These are phyloP conservation scores for Aegilops sharonensis DNA, from an alignment of 176 grass and related monocot genomes.

Conservation along the genomic window DNA sequence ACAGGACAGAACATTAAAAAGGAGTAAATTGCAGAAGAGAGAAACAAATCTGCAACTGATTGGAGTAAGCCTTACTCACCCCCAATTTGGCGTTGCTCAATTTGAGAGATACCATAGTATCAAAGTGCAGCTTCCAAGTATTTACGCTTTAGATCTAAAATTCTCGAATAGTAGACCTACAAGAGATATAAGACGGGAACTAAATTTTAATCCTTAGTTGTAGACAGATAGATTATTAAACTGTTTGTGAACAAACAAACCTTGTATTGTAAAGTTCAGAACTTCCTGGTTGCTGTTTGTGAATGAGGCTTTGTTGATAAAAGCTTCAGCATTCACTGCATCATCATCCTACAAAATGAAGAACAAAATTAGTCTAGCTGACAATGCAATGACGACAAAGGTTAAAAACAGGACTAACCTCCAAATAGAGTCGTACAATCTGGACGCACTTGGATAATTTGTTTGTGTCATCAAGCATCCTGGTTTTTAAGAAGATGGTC, in stretches of 20 bases:
- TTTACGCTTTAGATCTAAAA: slow-evolving; percentile 91
- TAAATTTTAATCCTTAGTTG: neutral
- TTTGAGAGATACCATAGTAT: slow-evolving; percentile 97
- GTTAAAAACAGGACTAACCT: slow-evolving; percentile 47
- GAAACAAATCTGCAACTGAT: too few species aligned
- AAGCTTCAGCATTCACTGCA: slow-evolving; percentile 87
- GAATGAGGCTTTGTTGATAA: slow-evolving; percentile 98
- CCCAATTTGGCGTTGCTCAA: slow-evolving; percentile 90
- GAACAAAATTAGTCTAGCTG: slow-evolving; percentile 2
- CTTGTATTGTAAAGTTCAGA: slow-evolving; percentile 92
- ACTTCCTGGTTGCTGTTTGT: slow-evolving; percentile 81
- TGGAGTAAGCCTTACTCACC: slow-evolving; percentile 67
- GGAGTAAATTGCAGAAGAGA: neutral
- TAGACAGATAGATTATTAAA: neutral
- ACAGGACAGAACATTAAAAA: too few species aligned
- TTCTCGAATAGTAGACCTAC: slow-evolving; percentile 90
- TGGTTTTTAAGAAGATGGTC: slow-evolving; percentile 12
- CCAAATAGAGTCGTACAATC: slow-evolving; percentile 94
- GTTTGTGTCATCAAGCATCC: slow-evolving; percentile 90
- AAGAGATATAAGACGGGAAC: slow-evolving; percentile 13
- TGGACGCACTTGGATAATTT: slow-evolving; percentile 96
- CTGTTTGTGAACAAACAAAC: slow-evolving; percentile 32
- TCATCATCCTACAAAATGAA: slow-evolving; percentile 73
- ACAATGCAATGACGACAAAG: neutral
- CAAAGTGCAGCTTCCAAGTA: slow-evolving; percentile 94